Base-by-base conservation (phyloP, 495 filamentous ascomycete genomes). In the Amniculicola lignicola region DNA sequence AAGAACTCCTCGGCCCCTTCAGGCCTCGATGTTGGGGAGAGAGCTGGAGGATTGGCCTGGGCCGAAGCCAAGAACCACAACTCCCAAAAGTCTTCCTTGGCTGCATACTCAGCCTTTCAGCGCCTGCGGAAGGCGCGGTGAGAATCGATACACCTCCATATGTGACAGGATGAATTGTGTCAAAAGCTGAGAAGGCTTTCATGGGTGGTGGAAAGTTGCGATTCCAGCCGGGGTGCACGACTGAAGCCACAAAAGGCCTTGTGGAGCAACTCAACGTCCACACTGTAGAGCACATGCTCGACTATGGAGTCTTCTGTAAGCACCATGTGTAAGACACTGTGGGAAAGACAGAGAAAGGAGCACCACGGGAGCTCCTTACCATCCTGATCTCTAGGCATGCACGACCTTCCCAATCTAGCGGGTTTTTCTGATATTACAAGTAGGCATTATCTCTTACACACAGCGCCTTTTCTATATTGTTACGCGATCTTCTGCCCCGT, bases 251-350 rank as follows among this genome's bases (percentile, higher is more conserved):
- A 48, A 54, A 43, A 49, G 45, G 57, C 41, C 54, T 43, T 31
- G 57, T 61, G 50, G 49, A 49, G 54, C 57, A 54, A 15, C 48
- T 29, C 47, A 45, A 28, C 56, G 24, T 39, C 48, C 33, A 46
- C 5, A 25, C 37, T 1, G 18, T 21, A 38, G 15, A 38, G 24
- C 14, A 22, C 16, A 16, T 35, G 18, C 15, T 57, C 54, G 11
- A 57, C 33, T 27, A 2, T 18, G 16, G 10, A 4, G 15, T 31
- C 38, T 16, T n/a, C 23, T 28, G 51, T 23, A 16, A 11, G 18
- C 28, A 19, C 5, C 19, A 19, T 38, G 39, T n/a, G 19, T 10
- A 9, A 9, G 19, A 9, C 7, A 18, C 19, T 9, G 37, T 9
- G 19, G 37, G 16, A 10, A 18, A 6, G 6, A 19, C 10, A 40